phyloP scores from a whole-genome alignment of 129 eudicot species.

The Flaveria linearis region DNA sequence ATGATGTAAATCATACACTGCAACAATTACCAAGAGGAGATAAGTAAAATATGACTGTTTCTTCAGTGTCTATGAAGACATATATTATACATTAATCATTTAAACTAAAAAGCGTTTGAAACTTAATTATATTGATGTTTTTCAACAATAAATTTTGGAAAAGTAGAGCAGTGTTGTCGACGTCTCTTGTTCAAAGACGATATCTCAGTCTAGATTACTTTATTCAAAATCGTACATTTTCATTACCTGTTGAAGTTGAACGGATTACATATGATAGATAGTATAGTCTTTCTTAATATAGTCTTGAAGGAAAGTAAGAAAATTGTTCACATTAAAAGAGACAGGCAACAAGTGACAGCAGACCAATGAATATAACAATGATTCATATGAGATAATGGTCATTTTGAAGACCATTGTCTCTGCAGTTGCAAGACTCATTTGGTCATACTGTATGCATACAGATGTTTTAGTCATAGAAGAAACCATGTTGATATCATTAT shows the following conservation, averaged over 20 bases:
- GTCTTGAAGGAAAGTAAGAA: constrained; percentile 20
- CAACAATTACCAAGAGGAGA: too few species aligned
- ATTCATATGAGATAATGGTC: constrained; percentile 18
- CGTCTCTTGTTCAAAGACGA: constrained; percentile 5
- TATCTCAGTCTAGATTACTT: neutral
- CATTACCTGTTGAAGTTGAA: constrained; percentile 4
- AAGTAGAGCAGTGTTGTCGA: constrained; percentile 13
- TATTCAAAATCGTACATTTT: neutral
- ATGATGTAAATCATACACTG: too few species aligned
- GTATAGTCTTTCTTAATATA: neutral
- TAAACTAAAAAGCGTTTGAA: neutral
- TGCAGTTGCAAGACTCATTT: neutral
- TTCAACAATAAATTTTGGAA: constrained; percentile 4
- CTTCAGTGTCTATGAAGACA: too few species aligned
- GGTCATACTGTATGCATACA: constrained; percentile 14
- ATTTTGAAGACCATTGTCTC: constrained; percentile 23
- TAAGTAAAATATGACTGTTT: too few species aligned
- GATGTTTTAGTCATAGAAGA: constrained; percentile 32
- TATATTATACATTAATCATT: too few species aligned
- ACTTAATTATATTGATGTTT: neutral
- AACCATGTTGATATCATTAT: constrained; percentile 29
- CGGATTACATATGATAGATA: neutral
- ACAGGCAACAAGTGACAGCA: constrained; percentile 24
- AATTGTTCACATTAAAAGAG: constrained; percentile 41
- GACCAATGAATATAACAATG: constrained; percentile 13